phyloP scores from a whole-genome alignment of 2,329 filamentous ascomycete genomes.

The Aspergillus transmontanensis region DNA sequence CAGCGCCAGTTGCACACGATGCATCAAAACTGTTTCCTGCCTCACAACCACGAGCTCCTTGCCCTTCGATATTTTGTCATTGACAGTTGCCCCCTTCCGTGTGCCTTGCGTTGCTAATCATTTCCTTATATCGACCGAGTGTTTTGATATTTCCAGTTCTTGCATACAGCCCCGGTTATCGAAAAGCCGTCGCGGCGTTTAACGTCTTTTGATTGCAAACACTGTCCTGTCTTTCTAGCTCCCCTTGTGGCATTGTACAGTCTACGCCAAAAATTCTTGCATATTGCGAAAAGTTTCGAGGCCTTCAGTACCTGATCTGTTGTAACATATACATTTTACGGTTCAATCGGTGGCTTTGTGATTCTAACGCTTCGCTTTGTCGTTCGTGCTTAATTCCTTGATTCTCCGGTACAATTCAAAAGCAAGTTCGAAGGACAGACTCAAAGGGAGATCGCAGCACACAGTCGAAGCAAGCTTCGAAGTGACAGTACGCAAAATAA shows the following conservation, averaged over 20 bases:
- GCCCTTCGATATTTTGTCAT: slow-evolving; percentile 16
- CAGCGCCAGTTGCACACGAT: slow-evolving; percentile 36
- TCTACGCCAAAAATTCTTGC: slow-evolving; percentile 13
- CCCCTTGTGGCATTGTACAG: slow-evolving; percentile 7
- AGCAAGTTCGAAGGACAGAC: slow-evolving; percentile 3
- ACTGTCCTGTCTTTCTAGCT: slow-evolving; percentile 10
- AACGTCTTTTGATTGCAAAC: slow-evolving; percentile 1
- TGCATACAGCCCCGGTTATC: slow-evolving; percentile 6
- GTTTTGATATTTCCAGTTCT: slow-evolving; percentile 10
- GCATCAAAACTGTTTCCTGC: slow-evolving; percentile 28
- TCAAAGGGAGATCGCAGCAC: slow-evolving; percentile 1
- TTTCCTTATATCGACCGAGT: slow-evolving; percentile 18
- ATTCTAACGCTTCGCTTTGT: slow-evolving; percentile 4
- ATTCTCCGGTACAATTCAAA: slow-evolving; percentile 4
- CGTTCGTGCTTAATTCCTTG: neutral
- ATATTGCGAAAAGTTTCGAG: slow-evolving; percentile 4
- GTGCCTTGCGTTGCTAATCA: slow-evolving; percentile 31
- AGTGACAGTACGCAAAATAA: slow-evolving; percentile 5
- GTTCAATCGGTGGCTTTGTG: slow-evolving; percentile 16
- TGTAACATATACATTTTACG: slow-evolving; percentile 16
- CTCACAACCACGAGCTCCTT: slow-evolving; percentile 28
- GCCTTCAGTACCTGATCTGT: slow-evolving; percentile 9
- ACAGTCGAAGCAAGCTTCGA: neutral
- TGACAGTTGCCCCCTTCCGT: slow-evolving; percentile 19
- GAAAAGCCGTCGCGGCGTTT: neutral